A percentile compares a stretch with the other conserved stretches of the same genome.
phyloP scores from a whole-genome alignment of 352 stramenopile species.

The Aphanomyces stellatus region DNA sequence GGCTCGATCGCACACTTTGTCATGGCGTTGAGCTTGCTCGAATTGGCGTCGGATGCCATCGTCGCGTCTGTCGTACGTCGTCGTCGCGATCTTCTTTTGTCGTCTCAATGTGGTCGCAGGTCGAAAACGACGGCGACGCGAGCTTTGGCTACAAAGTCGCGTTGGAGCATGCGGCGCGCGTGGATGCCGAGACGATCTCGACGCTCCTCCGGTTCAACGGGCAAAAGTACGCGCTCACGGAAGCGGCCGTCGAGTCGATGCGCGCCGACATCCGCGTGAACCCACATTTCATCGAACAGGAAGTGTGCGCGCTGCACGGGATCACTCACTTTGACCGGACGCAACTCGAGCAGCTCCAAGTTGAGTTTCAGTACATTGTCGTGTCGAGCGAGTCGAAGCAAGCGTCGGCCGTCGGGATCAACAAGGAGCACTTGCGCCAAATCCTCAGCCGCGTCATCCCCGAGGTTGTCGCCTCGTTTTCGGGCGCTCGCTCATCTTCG shows the following conservation, averaged over 20 bases:
- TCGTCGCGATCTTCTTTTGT: constrained; percentile 23
- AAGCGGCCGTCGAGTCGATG: constrained; percentile 54
- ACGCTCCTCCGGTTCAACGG: constrained; percentile 31
- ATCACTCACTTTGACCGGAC: constrained; percentile 40
- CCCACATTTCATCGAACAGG: constrained; percentile 38
- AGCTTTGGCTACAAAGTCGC: constrained; percentile 68
- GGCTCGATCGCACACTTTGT: constrained; percentile 54
- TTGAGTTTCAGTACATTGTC: constrained; percentile 57
- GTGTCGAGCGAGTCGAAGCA: constrained; percentile 34
- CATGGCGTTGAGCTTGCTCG: constrained; percentile 48
- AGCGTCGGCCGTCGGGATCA: constrained; percentile 42
- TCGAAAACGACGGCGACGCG: constrained; percentile 48
- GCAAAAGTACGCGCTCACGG: constrained; percentile 40
- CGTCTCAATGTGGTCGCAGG: constrained; percentile 27
- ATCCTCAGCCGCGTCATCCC: constrained; percentile 41
- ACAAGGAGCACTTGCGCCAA: constrained; percentile 22
- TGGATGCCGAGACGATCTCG: constrained; percentile 25
- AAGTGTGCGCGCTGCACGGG: constrained; percentile 40
- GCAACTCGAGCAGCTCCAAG: constrained; percentile 47
- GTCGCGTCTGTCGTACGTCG: constrained; percentile 17
- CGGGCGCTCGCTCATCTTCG: constrained; percentile 1
- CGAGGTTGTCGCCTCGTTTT: constrained; percentile 39
- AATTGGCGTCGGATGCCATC: constrained; percentile 25
- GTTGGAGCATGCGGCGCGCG: constrained; percentile 31
- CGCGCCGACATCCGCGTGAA: constrained; percentile 37